Percentiles rank a stretch among this genome's conserved stretches.
phyloP scores from a whole-genome alignment of 345 rosid genomes.

The Hibiscus mutabilis region DNA sequence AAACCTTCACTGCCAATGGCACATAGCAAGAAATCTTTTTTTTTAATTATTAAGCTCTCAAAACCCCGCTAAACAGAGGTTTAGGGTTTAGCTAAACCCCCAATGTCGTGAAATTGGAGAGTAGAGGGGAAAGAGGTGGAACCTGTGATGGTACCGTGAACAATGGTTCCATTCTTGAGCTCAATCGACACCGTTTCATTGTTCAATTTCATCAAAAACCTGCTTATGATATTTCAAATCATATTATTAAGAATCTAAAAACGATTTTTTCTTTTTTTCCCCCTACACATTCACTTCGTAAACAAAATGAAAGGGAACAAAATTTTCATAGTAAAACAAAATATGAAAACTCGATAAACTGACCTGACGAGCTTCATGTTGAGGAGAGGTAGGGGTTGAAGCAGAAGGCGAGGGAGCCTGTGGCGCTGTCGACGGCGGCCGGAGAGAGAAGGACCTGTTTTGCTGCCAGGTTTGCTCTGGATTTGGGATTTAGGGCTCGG shows the following conservation, averaged over 20 bases:
- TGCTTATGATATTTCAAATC: constrained; percentile 19
- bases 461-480: neutral
- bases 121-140: constrained; percentile 14
- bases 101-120: neutral
- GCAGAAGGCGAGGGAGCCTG: neutral
- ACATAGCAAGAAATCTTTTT: neutral
- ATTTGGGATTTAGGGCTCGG: neutral
- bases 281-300: neutral
- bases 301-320: neutral
- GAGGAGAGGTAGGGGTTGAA: constrained; percentile 7
- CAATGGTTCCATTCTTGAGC: constrained; percentile 91
- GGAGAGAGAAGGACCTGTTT: neutral
- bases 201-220: constrained; percentile 98
- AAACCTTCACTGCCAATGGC: neutral
- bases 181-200: constrained; percentile 95
- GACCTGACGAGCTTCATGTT: constrained; percentile 52
- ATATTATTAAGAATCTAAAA: neutral
- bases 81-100: constrained; percentile 28
- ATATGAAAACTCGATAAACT: neutral
- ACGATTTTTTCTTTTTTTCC: neutral
- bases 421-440: neutral
- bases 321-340: neutral
- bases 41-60: neutral
- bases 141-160: constrained; percentile 97
- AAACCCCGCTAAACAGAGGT: neutral